Evolutionary conservation across 2,329 filamentous ascomycete genomes (phyloP).

Genomic region (Aspergillus carbonarius): DNA sequence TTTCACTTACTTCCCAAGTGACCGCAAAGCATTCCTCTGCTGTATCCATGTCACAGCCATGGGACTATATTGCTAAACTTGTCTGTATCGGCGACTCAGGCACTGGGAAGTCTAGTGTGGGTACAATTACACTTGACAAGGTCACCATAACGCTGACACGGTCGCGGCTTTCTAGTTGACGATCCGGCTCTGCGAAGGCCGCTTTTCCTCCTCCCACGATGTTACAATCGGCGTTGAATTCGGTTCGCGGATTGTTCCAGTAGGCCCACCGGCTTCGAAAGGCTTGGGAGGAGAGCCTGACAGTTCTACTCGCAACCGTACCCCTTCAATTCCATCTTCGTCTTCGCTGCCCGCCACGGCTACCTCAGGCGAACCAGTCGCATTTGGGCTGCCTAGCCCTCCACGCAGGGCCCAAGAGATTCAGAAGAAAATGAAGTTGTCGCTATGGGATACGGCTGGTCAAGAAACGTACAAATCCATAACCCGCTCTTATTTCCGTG

Average conservation of each 20-base stretch:
- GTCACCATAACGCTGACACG: constrained; percentile 10
- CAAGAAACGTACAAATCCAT: constrained; percentile 98
- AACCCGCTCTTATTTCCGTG: constrained; percentile 89
- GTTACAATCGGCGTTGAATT: constrained; percentile 98
- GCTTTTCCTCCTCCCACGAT: constrained; percentile 91
- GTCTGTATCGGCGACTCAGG: constrained; percentile 96
- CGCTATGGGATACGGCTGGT: constrained; percentile 92
- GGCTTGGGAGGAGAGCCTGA: constrained; percentile 54
- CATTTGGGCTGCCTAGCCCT: constrained; percentile 35
- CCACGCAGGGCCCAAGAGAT: constrained; percentile 36
- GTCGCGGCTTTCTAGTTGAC: constrained; percentile 63
- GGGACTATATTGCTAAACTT: constrained; percentile 99
- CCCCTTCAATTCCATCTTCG: constrained; percentile 11
- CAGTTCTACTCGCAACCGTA: constrained; percentile 4
- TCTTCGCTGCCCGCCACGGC: constrained; percentile 11
- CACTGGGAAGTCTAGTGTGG: constrained; percentile 82
- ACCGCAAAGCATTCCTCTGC: constrained; percentile 8
- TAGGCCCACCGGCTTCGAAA: constrained; percentile 74
- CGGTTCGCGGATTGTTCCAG: constrained; percentile 86
- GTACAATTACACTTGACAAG: constrained; percentile 19
- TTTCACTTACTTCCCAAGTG: neutral
- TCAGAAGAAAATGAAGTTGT: constrained; percentile 86
- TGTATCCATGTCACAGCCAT: constrained; percentile 59
- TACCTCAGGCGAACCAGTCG: constrained; percentile 16
- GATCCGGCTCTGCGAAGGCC: constrained; percentile 92